Percentiles rank a stretch among this genome's conserved stretches.
Conservation (phyloP, 192 early-diverging fungal genomes). For the Dissophora globulifera region DNA sequence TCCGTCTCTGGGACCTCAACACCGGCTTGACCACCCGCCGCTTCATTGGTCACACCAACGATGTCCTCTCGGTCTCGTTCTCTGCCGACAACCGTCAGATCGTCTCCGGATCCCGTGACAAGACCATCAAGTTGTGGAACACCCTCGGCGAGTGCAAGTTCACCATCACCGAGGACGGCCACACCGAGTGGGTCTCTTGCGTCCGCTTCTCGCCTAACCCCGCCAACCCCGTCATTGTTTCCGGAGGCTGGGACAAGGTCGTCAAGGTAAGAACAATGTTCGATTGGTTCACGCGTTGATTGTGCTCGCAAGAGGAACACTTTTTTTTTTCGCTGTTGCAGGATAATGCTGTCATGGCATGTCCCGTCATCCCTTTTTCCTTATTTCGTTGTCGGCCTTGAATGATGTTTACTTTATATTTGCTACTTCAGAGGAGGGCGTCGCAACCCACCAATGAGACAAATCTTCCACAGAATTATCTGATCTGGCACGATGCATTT, state of each 20-base stretch:
- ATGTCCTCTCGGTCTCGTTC: constrained; percentile 99
- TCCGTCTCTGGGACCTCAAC: constrained; percentile 99
- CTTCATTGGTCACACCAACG: constrained; percentile 97
- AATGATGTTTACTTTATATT: constrained; percentile 69
- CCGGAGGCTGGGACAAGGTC: constrained; percentile 99
- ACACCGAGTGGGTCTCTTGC: constrained; percentile 99
- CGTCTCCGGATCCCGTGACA: constrained; percentile 98
- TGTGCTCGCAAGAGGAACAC: too few species aligned
- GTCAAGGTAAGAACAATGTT: constrained; percentile 86
- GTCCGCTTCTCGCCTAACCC: constrained; percentile 99
- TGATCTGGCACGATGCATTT: constrained; percentile 38
- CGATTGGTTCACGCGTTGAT: not conserved
- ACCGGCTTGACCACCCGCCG: constrained; percentile 95
- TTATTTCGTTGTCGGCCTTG: too few species aligned
- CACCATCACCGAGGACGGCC: constrained; percentile 96
- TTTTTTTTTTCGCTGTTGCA: not conserved
- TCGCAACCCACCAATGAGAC: constrained; percentile 69
- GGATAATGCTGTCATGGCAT: not conserved
- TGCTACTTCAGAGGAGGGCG: constrained; percentile 79
- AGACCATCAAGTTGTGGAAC: constrained; percentile 99
- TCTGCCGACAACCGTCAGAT: constrained; percentile 99
- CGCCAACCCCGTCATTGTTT: constrained; percentile 96
- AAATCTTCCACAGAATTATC: constrained; percentile 58
- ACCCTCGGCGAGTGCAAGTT: constrained; percentile 99
- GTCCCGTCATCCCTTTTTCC: too few species aligned